Base-by-base conservation (phyloP, 108 stramenopile species). In the Thalassiosira profunda region DNA sequence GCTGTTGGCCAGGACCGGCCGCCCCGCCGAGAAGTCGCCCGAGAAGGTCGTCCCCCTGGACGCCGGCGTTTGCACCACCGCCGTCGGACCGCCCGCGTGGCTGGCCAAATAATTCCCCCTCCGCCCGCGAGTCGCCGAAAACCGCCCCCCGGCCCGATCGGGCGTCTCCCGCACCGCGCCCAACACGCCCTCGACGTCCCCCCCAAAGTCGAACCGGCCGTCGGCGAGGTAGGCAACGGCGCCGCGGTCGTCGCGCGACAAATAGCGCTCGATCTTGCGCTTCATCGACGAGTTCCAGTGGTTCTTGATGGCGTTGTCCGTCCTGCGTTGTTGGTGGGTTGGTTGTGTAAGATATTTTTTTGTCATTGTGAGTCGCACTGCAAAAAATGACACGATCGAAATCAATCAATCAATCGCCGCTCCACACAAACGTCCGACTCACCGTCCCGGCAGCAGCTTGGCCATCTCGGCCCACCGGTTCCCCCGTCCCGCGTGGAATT, bases 221-320 rank as follows among this genome's bases (percentile, higher is more conserved):
- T 96, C 95, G 21, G 80, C 85, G 4, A 74, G 75, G 56, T 74
- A 78, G n/a, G n/a, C n/a, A n/a, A n/a, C n/a, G 17, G 74, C 65
- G 4, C 78, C 83, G 58, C 81, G 67, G 44, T 84, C 86, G 45
- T 74, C 72, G 4, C 51, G 51, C 24, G 85, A 68, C 36, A 92
- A 36, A 55, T 84, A 86, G 58, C 87, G 87, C 64, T 92, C 88
- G 36, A 92, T 83, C 64, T 92, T 92, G 51, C 85, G 60, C 53
- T 91, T 87, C 87, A 95, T 94, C 60, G 85, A 86, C 0, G 92
- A 91, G 70, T 98, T 96, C 97, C 97, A 98, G 63, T 96, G 96
- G 72, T 97, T 97, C 75, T 97, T 99, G 66, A 99, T 98, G 41
- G 97, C 95, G 74, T 99, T 99, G 80, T 99, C 98, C 14, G 99